These are phyloP conservation scores for Coprinopsis marcescibilis DNA, from an alignment of 768 basidiomycete genomes.

Conservation along the genomic window DNA sequence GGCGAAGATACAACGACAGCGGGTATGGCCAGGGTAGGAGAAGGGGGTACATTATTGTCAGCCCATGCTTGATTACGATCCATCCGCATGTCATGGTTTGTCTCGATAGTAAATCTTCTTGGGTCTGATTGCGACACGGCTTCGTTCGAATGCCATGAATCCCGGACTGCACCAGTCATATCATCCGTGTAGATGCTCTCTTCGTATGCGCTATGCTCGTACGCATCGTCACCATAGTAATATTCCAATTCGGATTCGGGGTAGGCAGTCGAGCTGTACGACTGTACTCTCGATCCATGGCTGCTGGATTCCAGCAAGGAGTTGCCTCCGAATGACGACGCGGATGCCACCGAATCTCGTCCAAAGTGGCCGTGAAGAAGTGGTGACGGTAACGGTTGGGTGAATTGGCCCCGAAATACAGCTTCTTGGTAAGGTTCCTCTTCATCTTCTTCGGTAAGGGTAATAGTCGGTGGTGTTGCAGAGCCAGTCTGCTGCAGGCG, in stretches of 20 bases:
- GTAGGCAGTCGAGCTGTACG: slow-evolving; percentile 5
- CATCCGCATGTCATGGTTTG: no score
- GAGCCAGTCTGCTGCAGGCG: slow-evolving; percentile 10
- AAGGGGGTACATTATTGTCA: no score
- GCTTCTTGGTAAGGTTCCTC: slow-evolving; percentile 1
- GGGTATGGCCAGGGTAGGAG: no score
- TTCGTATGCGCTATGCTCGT: slow-evolving; percentile 24
- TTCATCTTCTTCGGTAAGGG: slow-evolving; percentile 7
- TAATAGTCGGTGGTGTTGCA: slow-evolving; percentile 9
- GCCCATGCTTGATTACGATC: no score
- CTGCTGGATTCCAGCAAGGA: slow-evolving; percentile 26
- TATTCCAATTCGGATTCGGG: slow-evolving; percentile 8
- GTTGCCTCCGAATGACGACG: slow-evolving; percentile 30
- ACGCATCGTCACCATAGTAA: slow-evolving; percentile 6
- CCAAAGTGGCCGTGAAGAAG: slow-evolving; percentile 45
- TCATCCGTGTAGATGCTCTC: slow-evolving; percentile 38
- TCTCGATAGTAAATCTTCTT: neutral
- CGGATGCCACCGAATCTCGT: slow-evolving; percentile 36
- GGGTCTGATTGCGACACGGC: slow-evolving; percentile 29
- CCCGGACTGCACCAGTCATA: slow-evolving; percentile 26
- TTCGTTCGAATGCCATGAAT: slow-evolving; percentile 34
- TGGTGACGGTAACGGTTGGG: slow-evolving; percentile 29
- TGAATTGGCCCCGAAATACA: slow-evolving; percentile 6
- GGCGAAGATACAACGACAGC: no score
- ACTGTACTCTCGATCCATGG: neutral